Evolutionary conservation across 2,329 filamentous ascomycete species (phyloP).

Genomic region (Coccinonectria pachysandricola): DNA sequence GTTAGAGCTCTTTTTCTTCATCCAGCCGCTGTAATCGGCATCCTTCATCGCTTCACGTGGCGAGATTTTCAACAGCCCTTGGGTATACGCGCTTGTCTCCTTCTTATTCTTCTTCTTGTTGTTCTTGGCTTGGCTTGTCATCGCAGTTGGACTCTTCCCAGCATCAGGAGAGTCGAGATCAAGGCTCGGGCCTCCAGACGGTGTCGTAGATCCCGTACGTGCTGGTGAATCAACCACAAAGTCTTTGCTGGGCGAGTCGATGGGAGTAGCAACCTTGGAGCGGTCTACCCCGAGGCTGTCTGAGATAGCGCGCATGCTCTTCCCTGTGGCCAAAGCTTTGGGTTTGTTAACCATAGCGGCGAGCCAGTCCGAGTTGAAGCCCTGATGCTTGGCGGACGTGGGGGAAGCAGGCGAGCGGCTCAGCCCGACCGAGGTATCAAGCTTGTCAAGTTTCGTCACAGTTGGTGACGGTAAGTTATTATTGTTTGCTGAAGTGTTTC

Average conservation of each 20-base stretch:
- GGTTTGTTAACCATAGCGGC: conserved; percentile 40
- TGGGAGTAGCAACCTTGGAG: conserved; percentile 38
- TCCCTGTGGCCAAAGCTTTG: conserved; percentile 39
- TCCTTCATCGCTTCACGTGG: conserved; percentile 75
- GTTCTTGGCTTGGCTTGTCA: conserved; percentile 37
- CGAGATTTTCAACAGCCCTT: conserved; percentile 69
- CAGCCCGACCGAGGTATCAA: conserved; percentile 37
- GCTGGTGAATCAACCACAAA: conserved; percentile 38
- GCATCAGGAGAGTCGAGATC: conserved; percentile 67
- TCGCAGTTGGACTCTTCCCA: conserved; percentile 42
- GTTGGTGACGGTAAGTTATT: conserved; percentile 40
- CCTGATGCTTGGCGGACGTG: conserved; percentile 31
- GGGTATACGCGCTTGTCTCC: conserved; percentile 85
- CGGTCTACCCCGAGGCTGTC: conserved; percentile 56
- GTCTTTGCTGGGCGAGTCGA: conserved; percentile 31
- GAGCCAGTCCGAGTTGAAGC: conserved; percentile 47
- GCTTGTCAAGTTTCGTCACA: conserved; percentile 52
- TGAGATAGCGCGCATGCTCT: conserved; percentile 76
- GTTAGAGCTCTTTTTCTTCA: conserved; percentile 97
- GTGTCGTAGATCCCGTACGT: conserved; percentile 65
- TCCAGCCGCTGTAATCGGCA: conserved; percentile 95
- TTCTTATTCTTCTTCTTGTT: conserved; percentile 73
- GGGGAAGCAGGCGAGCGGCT: conserved; percentile 34
- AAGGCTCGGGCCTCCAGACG: conserved; percentile 57
- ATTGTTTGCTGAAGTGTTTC: conserved; percentile 41